These are phyloP conservation scores for Gynostemma pentaphyllum DNA, from an alignment of 306 rosid species.

Conservation along the genomic window DNA sequence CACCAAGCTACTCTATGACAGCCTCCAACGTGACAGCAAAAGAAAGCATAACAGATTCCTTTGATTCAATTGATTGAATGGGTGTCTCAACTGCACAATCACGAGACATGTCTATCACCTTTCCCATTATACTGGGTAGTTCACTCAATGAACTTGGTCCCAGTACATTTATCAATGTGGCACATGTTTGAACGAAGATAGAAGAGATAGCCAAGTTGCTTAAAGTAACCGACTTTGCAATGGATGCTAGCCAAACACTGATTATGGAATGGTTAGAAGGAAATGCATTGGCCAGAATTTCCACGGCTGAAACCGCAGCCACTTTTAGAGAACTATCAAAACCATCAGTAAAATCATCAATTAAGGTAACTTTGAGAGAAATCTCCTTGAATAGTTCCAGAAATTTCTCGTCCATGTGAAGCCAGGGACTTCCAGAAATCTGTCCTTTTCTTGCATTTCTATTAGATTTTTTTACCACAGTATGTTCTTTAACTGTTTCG, in stretches of 20 bases:
- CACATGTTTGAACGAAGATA: slow-evolving; percentile 62
- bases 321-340: slow-evolving; percentile 49
- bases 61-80: slow-evolving; percentile 19
- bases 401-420: slow-evolving; percentile 41
- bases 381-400: slow-evolving; percentile 34
- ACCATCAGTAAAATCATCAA: slow-evolving; percentile 37
- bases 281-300: slow-evolving; percentile 51
- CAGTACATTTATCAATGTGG: slow-evolving; percentile 63
- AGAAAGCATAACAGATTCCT: slow-evolving; percentile 39
- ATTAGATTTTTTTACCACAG: slow-evolving; percentile 20
- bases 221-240: slow-evolving; percentile 35
- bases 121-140: slow-evolving; percentile 70
- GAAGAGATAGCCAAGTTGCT: slow-evolving; percentile 37
- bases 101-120: slow-evolving; percentile 41
- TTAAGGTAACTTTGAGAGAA: slow-evolving; percentile 49
- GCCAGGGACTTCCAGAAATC: slow-evolving; percentile 31
- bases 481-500: slow-evolving; percentile 46
- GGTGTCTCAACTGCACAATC: slow-evolving; percentile 18
- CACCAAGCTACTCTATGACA: slow-evolving; percentile 70
- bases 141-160: slow-evolving; percentile 70
- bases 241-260: slow-evolving; percentile 44
- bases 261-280: slow-evolving; percentile 46
- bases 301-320: slow-evolving; percentile 78
- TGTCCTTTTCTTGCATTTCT: slow-evolving; percentile 26
- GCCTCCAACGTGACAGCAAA: slow-evolving; percentile 63